Evolutionary conservation across 108 stramenopile species (phyloP).

Genomic region (Conticribra guillardii): DNA sequence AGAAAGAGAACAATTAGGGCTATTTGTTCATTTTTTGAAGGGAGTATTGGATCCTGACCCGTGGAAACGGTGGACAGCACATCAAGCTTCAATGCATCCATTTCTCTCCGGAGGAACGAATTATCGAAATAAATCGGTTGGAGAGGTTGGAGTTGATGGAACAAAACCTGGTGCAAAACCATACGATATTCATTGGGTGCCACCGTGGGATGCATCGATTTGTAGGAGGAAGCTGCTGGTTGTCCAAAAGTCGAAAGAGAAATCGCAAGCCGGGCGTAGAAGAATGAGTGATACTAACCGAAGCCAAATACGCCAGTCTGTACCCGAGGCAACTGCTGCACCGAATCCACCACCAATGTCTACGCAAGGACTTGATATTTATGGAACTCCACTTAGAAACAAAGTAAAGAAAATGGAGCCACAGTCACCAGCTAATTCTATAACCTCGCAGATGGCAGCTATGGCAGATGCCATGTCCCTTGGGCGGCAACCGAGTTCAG

Average conservation of each 20-base stretch:
- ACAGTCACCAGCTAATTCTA: slow-evolving; percentile 26
- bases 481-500: slow-evolving; percentile 7
- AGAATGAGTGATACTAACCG: slow-evolving; percentile 10
- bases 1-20: slow-evolving; percentile 59
- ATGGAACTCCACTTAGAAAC: slow-evolving; percentile 27
- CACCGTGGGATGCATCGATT: slow-evolving; percentile 82
- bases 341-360: slow-evolving; percentile 5
- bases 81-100: slow-evolving; percentile 78
- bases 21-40: slow-evolving; percentile 82
- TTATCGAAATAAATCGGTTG: slow-evolving; percentile 30
- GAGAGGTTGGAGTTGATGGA: slow-evolving; percentile 24
- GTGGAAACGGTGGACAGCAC: slow-evolving; percentile 84
- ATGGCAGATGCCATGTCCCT: slow-evolving; percentile 55
- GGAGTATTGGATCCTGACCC: slow-evolving; percentile 84
- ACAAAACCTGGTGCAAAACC: slow-evolving; percentile 40
- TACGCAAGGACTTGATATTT: slow-evolving; percentile 21
- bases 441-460: slow-evolving; percentile 36
- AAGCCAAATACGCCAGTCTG: slow-evolving; percentile 27
- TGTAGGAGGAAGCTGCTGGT: slow-evolving; percentile 65
- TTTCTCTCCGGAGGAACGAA: slow-evolving; percentile 65
- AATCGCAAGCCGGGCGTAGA: slow-evolving; percentile 50
- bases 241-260: slow-evolving; percentile 68
- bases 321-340: slow-evolving; percentile 42
- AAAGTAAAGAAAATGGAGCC: slow-evolving; percentile 11
- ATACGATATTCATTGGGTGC: slow-evolving; percentile 72